A percentile compares a stretch with the other conserved stretches of the same genome.
Conservation (phyloP, 352 stramenopile species). For the Phytophthora citrophthora region DNA sequence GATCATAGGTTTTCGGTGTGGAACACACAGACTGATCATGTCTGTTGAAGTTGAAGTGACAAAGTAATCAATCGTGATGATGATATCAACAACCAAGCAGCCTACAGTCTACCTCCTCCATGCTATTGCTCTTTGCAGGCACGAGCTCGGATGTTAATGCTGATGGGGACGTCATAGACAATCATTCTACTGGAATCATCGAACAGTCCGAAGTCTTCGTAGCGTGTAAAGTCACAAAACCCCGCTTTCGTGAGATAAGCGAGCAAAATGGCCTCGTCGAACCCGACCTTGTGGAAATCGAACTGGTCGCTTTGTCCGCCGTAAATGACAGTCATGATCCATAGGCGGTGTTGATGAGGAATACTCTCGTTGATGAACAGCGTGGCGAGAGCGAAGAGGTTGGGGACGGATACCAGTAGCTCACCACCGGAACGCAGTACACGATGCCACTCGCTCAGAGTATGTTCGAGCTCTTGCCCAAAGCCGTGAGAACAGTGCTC, state of each 20-base stretch:
- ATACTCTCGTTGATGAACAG: constrained; percentile 68
- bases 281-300: constrained; percentile 85
- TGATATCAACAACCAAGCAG: too few relatives aligned
- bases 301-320: constrained; percentile 68
- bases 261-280: constrained; percentile 60
- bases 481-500: constrained; percentile 79
- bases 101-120: too few relatives aligned
- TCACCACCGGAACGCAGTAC: constrained; percentile 64
- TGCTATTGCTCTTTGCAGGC: constrained; percentile 12
- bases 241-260: constrained; percentile 49
- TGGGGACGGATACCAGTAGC: constrained; percentile 69
- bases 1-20: constrained; percentile 12
- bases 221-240: constrained; percentile 62
- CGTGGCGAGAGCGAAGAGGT: constrained; percentile 61
- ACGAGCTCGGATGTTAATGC: constrained; percentile 63
- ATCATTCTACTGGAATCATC: constrained; percentile 52
- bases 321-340: constrained; percentile 81
- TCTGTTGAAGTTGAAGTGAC: constrained; percentile 15
- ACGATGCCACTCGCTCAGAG: constrained; percentile 75
- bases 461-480: constrained; percentile 47
- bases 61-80: constrained; percentile 4
- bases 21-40: background rate
- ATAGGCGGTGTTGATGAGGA: constrained; percentile 56
- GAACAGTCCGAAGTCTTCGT: constrained; percentile 65
- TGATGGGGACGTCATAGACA: constrained; percentile 58